Evolutionary conservation across 1,284 basidiomycete species (phyloP), one percentile per base, ranked within the genome.

Genomic region (Pyrrhoderma noxium): DNA sequence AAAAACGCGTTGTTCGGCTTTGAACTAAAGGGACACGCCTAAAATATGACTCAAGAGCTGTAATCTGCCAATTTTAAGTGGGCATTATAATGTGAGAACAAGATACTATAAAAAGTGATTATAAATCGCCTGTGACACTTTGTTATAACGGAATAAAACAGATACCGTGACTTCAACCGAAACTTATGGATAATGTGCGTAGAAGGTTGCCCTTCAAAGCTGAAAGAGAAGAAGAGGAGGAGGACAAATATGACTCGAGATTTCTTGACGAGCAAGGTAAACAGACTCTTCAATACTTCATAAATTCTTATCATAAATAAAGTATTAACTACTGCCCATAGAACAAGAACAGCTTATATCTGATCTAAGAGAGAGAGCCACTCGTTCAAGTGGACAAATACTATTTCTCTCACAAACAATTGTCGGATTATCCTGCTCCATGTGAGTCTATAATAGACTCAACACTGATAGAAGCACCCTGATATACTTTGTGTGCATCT

Each of bases 231-330:
- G 40, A 39, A 8, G 21, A 7, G 7, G 5, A 40, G 5, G 38
- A 40, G 14, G 38, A 40, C 38, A 16, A 11, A 16, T 9, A 37
- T 16, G 35, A 37, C 11, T 9, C 38, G 14, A 16, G 27, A 13
- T 31, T 54, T 1, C 41, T 54, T n/a, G 52, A 54, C 34, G 52
- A 54, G 5, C 52, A 54, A 37, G 52, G 52, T 54, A 18, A 7
- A 39, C 34, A 2, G 35, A 27, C 3, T n/a, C 8, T 5, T 7
- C 3, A 13, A 9, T 3, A 22, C 8, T 43, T 2, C 3, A 16
- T 16, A 22, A 35, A 1, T 39, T 13, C 7, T 39, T 11, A 8
- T 27, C 13, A 22, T 35, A 8, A 51, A 11, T 36, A 1, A 45
- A 5, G 27, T 31, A 31, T 11, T 31, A 5, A 5, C 27, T 18